These are phyloP conservation scores for Begonia loranthoides DNA, from an alignment of 306 rosid genomes.

Conservation along the genomic window DNA sequence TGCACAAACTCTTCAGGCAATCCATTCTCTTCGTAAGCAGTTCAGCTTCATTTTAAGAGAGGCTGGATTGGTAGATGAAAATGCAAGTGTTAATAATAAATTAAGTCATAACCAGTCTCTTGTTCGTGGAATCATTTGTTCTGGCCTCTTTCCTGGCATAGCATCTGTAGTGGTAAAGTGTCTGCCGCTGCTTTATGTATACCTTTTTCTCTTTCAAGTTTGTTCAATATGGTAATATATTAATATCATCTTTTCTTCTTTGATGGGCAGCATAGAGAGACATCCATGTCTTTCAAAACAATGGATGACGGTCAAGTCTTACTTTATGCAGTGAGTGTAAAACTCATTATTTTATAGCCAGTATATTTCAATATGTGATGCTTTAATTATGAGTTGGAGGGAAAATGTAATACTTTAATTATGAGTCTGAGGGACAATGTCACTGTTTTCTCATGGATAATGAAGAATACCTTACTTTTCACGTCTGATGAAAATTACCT, in stretches of 20 bases:
- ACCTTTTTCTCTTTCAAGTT: background rate
- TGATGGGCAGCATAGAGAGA: slow-evolving; percentile 82
- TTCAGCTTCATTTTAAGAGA: slow-evolving; percentile 80
- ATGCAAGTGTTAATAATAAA: slow-evolving; percentile 53
- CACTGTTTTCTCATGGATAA: too few species aligned
- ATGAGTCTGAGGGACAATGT: too few species aligned
- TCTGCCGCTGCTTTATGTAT: slow-evolving; percentile 4
- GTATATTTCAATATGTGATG: background rate
- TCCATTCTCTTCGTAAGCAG: slow-evolving; percentile 89
- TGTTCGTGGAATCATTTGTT: slow-evolving; percentile 85
- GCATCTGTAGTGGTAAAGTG: slow-evolving; percentile 82
- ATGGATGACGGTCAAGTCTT: slow-evolving; percentile 95
- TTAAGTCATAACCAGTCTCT: slow-evolving; percentile 84
- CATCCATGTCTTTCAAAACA: slow-evolving; percentile 96
- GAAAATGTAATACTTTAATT: too few species aligned
- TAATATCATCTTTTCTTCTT: slow-evolving; percentile 5
- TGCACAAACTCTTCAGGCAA: slow-evolving; percentile 96
- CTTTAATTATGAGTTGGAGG: too few species aligned
- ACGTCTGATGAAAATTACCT: too few species aligned
- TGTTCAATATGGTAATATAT: background rate
- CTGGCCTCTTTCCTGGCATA: slow-evolving; percentile 95
- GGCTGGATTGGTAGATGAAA: slow-evolving; percentile 68
- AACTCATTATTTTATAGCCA: background rate
- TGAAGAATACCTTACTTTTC: too few species aligned
- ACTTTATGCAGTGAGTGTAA: slow-evolving; percentile 58